Percentiles rank a stretch among this genome's conserved stretches.
Conservation (phyloP, 225 moss, liverwort and hornwort species). For the Straminergon stramineum region DNA sequence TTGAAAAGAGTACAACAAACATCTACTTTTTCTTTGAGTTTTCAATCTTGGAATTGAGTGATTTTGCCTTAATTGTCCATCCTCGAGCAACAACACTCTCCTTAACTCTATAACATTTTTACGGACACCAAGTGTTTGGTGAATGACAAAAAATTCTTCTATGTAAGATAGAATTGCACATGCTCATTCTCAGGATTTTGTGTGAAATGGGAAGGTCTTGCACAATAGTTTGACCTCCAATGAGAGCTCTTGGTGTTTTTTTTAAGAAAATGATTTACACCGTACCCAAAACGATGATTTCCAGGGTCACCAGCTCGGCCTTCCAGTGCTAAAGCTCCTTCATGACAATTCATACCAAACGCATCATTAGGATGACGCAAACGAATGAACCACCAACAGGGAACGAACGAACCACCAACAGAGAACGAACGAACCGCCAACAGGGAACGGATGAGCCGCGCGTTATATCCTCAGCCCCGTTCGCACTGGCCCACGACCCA, state of each 20-base stretch:
- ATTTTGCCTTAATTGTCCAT: neutral
- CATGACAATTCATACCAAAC: neutral
- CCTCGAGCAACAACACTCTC: fast-evolving
- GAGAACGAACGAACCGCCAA: neutral
- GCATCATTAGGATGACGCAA: neutral
- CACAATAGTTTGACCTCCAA: neutral
- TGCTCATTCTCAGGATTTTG: too few species aligned
- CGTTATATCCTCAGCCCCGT: neutral
- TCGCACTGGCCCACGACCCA: neutral
- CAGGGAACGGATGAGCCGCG: neutral
- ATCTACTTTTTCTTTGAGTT: neutral
- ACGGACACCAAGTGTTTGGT: fast-evolving
- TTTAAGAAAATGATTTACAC: neutral
- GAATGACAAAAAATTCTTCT: neutral
- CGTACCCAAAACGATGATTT: neutral
- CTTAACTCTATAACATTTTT: fast-evolving
- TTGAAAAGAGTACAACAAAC: neutral
- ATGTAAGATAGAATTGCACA: neutral
- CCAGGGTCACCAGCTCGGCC: fast-evolving
- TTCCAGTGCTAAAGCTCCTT: neutral
- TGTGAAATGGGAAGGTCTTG: neutral
- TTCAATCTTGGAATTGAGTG: fast-evolving
- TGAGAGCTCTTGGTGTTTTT: neutral
- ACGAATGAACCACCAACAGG: neutral
- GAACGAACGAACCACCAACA: neutral